phyloP scores from a whole-genome alignment of 2,329 filamentous ascomycete genomes.

The Fusarium acutatum region DNA sequence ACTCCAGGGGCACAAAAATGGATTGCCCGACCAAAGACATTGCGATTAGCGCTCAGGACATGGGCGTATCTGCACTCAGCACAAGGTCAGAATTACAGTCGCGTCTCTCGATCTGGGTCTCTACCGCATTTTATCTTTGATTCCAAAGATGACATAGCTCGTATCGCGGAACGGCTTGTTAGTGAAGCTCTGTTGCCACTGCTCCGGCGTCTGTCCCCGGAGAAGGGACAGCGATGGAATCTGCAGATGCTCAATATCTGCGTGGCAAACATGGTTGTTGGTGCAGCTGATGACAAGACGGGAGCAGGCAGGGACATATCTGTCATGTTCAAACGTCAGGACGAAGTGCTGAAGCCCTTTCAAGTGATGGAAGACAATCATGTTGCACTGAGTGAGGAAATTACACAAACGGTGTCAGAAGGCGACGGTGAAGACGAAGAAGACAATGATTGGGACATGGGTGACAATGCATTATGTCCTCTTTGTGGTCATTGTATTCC shows the following conservation, averaged over 20 bases:
- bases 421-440: slow-evolving; percentile 30
- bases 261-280: slow-evolving; percentile 81
- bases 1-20: slow-evolving; percentile 58
- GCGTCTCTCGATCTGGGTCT: slow-evolving; percentile 78
- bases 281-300: slow-evolving; percentile 58
- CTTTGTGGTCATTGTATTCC: slow-evolving; percentile 64
- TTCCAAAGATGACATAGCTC: slow-evolving; percentile 64
- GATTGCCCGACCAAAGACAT: slow-evolving; percentile 81
- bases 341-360: slow-evolving; percentile 74
- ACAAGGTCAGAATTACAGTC: slow-evolving; percentile 67
- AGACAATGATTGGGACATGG: slow-evolving; percentile 43
- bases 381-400: slow-evolving; percentile 40
- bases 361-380: slow-evolving; percentile 55
- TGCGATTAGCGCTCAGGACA: slow-evolving; percentile 82
- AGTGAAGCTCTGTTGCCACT: slow-evolving; percentile 73
- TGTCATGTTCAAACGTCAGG: slow-evolving; percentile 82
- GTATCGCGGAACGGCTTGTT: slow-evolving; percentile 74
- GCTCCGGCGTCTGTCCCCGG: slow-evolving; percentile 77
- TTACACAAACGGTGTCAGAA: slow-evolving; percentile 30
- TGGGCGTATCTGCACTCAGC: slow-evolving; percentile 50
- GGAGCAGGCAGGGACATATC: slow-evolving; percentile 79
- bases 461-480: slow-evolving; percentile 50
- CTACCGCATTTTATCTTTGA: slow-evolving; percentile 80
- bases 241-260: slow-evolving; percentile 87
- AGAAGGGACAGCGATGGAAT: slow-evolving; percentile 74